Evolutionary conservation across 805 yeast species (phyloP).

Genomic region (Sungouiella thailandica): DNA sequence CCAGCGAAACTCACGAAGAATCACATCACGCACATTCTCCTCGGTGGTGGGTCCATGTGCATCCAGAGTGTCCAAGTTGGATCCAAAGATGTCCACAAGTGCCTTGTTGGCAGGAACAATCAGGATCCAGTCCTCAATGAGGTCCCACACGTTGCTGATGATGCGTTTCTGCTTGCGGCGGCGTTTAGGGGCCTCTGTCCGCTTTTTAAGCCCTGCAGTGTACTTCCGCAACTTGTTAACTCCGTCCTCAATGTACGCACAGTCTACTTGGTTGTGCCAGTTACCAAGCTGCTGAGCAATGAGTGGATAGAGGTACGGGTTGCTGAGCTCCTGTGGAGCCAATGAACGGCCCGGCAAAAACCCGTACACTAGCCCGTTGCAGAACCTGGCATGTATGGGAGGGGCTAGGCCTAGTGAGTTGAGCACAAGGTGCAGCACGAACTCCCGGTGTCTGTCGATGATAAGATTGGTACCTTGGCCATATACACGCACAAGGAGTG

Average conservation of each 20-base stretch:
- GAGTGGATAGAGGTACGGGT: conserved; percentile 44
- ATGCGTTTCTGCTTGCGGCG: conserved; percentile 22
- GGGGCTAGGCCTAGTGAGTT: conserved; percentile 63
- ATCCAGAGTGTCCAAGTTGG: conserved; percentile 21
- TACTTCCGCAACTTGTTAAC: conserved; percentile 34
- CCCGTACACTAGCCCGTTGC: conserved; percentile 71
- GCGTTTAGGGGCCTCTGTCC: conserved; percentile 6
- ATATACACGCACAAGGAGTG: conserved; percentile 60
- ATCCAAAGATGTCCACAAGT: conserved; percentile 30
- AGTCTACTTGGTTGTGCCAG: conserved; percentile 55
- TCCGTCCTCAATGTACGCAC: conserved; percentile 44
- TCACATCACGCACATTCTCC: conserved; percentile 30
- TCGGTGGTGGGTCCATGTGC: conserved; percentile 14
- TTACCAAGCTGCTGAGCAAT: conserved; percentile 66
- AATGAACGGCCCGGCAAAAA: conserved; percentile 61
- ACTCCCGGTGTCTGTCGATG: conserved; percentile 71
- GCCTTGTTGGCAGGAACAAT: conserved; percentile 50
- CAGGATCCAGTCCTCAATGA: conserved; percentile 57
- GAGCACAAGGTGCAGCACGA: conserved; percentile 61
- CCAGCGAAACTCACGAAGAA: conserved; percentile 54
- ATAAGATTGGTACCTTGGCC: conserved; percentile 70
- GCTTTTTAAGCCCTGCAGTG: conserved; percentile 15
- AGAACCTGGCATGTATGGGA: conserved; percentile 59
- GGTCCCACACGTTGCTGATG: conserved; percentile 52
- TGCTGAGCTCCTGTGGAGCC: conserved; percentile 48